Percentiles rank a stretch among this genome's conserved stretches.
phyloP scores from a whole-genome alignment of 352 stramenopile genomes.

The Vaucheria bursata region DNA sequence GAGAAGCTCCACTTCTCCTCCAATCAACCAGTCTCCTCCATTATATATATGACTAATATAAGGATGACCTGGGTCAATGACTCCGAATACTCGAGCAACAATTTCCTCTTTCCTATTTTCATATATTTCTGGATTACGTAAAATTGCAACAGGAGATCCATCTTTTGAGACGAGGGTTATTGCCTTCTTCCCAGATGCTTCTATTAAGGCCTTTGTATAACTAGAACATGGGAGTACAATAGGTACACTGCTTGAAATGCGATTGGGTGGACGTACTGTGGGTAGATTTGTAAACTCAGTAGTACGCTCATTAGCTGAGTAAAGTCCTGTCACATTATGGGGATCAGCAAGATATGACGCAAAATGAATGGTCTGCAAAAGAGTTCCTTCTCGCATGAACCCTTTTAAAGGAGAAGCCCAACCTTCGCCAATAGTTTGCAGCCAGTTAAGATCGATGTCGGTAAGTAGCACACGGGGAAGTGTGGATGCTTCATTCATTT shows the following conservation, averaged over 20 bases:
- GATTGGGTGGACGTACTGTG: slow-evolving; percentile 64
- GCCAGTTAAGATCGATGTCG: slow-evolving; percentile 95
- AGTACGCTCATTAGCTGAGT: slow-evolving; percentile 60
- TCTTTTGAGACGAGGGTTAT: slow-evolving; percentile 76
- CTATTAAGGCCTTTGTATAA: slow-evolving; percentile 77
- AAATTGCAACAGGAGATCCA: slow-evolving; percentile 79
- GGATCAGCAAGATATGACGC: slow-evolving; percentile 89
- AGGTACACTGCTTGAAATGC: slow-evolving; percentile 90
- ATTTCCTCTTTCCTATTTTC: slow-evolving; percentile 95
- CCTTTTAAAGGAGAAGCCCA: slow-evolving; percentile 87
- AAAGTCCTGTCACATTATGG: slow-evolving; percentile 79
- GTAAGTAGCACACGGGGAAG: slow-evolving; percentile 83
- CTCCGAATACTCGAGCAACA: slow-evolving; percentile 90
- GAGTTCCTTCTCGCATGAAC: slow-evolving; percentile 93
- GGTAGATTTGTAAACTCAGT: slow-evolving; percentile 87
- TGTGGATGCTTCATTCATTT: slow-evolving; percentile 53
- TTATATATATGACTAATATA: slow-evolving; percentile 90
- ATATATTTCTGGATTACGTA: slow-evolving; percentile 87
- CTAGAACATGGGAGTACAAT: slow-evolving; percentile 88
- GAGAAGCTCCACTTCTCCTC: slow-evolving; percentile 88
- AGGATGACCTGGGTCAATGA: slow-evolving; percentile 88
- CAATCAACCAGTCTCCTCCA: slow-evolving; percentile 86
- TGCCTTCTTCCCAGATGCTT: slow-evolving; percentile 54
- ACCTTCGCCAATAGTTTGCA: slow-evolving; percentile 91
- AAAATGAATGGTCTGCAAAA: slow-evolving; percentile 93